Evolutionary conservation across 1,284 basidiomycete species (phyloP).

Genomic region (Sanghuangporus sanghuang): DNA sequence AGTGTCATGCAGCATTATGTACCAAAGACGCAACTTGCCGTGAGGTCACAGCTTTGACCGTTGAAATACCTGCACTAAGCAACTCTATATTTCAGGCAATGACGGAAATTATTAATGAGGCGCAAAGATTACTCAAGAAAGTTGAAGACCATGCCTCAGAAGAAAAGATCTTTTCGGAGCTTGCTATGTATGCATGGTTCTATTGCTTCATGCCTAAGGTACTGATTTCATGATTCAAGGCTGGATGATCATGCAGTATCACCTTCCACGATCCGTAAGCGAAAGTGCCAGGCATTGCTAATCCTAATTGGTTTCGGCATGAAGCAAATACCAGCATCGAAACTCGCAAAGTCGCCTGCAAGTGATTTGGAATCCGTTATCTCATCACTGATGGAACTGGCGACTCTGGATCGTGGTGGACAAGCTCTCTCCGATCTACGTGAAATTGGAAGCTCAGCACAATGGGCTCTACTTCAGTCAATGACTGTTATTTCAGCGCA

Average conservation of each 20-base stretch:
- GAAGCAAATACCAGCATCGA: constrained; percentile 23
- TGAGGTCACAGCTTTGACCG: constrained; percentile 31
- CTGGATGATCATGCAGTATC: constrained; percentile 50
- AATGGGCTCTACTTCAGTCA: constrained; percentile 41
- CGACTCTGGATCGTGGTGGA: constrained; percentile 28
- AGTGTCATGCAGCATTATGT: constrained; percentile 59
- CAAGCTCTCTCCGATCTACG: constrained; percentile 31
- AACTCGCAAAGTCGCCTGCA: constrained; percentile 19
- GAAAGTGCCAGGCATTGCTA: constrained; percentile 63
- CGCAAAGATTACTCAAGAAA: constrained; percentile 49
- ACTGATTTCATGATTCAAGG: constrained; percentile 27
- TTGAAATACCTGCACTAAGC: constrained; percentile 16
- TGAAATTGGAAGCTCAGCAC: constrained; percentile 44
- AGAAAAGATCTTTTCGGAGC: constrained; percentile 51
- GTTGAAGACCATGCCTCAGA: constrained; percentile 35
- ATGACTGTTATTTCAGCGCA: constrained; percentile 61
- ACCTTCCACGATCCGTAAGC: constrained; percentile 38
- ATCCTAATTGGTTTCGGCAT: constrained; percentile 51
- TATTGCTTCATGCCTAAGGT: constrained; percentile 2
- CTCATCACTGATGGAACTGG: constrained; percentile 39
- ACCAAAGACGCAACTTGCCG: constrained; percentile 48
- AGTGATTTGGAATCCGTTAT: constrained; percentile 31
- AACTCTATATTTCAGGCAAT: constrained; percentile 44
- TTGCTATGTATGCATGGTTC: constrained; percentile 40
- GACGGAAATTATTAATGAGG: constrained; percentile 64